Conservation (phyloP, 495 filamentous ascomycete species). For the Tuber indicum region DNA sequence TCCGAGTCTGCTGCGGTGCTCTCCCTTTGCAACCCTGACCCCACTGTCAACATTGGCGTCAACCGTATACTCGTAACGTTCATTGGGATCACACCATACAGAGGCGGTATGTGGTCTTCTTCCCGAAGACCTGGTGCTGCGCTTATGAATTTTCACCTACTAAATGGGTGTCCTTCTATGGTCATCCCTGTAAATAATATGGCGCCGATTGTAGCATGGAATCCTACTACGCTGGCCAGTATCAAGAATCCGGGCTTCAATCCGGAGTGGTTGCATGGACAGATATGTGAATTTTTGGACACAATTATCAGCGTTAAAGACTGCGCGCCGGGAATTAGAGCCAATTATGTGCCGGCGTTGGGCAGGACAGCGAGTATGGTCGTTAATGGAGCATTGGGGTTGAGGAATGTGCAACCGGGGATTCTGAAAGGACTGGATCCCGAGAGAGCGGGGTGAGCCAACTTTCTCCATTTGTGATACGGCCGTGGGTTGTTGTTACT, state of each 20-base stretch:
- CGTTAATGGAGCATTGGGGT: conserved; percentile 19
- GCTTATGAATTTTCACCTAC: conserved; percentile 45
- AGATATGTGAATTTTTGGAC: conserved; percentile 42
- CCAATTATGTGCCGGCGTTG: conserved; percentile 17
- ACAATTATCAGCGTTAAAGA: conserved; percentile 19
- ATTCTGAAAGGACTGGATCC: conserved; percentile 21
- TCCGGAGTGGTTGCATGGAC: conserved; percentile 41
- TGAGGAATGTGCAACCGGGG: conserved; percentile 14
- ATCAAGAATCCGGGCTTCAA: conserved; percentile 33
- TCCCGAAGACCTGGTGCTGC: conserved; percentile 45
- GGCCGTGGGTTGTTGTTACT: neutral
- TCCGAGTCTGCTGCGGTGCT: conserved; percentile 33
- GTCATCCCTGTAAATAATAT: conserved; percentile 41
- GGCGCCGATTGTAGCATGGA: conserved; percentile 44
- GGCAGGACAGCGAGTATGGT: conserved; percentile 20
- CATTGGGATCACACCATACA: conserved; percentile 44
- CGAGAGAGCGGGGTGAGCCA: conserved; percentile 19
- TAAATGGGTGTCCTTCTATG: conserved; percentile 44
- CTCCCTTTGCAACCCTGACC: conserved; percentile 44
- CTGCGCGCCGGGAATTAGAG: conserved; percentile 6
- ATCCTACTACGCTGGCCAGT: conserved; percentile 41
- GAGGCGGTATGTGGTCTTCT: conserved; percentile 45
- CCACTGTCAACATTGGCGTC: conserved; percentile 40
- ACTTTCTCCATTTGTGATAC: neutral
- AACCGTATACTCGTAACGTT: conserved; percentile 44